phyloP scores from a whole-genome alignment of 805 yeast genomes.

The Candida hungchunana region DNA sequence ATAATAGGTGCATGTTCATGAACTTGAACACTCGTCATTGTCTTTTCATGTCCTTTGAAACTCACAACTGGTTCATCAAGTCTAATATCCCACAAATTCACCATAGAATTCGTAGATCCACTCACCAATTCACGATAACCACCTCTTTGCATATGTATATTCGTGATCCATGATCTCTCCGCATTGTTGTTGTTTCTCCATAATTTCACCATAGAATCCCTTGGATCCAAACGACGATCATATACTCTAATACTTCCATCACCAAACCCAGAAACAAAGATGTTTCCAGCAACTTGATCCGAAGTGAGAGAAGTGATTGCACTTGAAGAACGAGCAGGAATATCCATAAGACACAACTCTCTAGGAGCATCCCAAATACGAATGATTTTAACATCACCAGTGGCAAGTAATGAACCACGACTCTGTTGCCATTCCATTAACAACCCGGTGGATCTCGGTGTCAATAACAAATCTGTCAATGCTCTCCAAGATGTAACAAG shows the following conservation, averaged over 20 bases:
- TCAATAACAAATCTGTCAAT: conserved; percentile 73
- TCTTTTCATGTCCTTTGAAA: conserved; percentile 48
- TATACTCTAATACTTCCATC: conserved; percentile 88
- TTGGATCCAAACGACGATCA: conserved; percentile 79
- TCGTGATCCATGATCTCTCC: conserved; percentile 55
- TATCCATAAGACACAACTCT: conserved; percentile 78
- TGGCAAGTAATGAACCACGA: conserved; percentile 82
- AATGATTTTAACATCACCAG: conserved; percentile 92
- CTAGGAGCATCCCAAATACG: conserved; percentile 96
- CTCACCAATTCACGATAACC: conserved; percentile 87
- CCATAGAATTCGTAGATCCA: conserved; percentile 77
- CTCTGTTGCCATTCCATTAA: conserved; percentile 97
- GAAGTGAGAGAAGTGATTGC: conserved; percentile 88
- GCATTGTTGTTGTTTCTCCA: conserved; percentile 63
- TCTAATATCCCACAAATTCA: conserved; percentile 90
- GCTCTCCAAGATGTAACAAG: conserved; percentile 91
- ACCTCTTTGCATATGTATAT: conserved; percentile 94
- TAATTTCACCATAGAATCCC: conserved; percentile 79
- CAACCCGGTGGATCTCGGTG: conserved; percentile 79
- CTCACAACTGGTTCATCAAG: conserved; percentile 62
- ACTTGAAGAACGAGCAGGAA: conserved; percentile 87
- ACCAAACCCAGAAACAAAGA: conserved; percentile 86
- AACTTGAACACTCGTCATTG: conserved; percentile 64
- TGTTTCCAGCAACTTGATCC: conserved; percentile 91
- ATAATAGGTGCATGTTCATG: conserved; percentile 97